Base-by-base conservation (phyloP, 2,329 filamentous ascomycete genomes). In the Colletotrichum sp. region DNA sequence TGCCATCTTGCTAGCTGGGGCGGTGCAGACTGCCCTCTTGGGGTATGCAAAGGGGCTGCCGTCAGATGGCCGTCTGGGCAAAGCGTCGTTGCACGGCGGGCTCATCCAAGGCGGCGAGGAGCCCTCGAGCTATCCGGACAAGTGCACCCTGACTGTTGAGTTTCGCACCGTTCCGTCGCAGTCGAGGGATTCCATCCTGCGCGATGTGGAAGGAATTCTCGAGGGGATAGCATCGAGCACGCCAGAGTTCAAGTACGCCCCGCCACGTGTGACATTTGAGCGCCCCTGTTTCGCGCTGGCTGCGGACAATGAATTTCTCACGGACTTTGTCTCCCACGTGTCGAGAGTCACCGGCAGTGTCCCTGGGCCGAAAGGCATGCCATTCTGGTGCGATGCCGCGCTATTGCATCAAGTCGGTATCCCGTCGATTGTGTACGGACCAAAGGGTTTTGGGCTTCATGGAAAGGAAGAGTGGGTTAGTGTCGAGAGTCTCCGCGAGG, bases 361-460 rank as follows among this genome's bases (percentile, higher is more conserved):
- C 0, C 80, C 83, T 1, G 71, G 70, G 0, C 74, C 87, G 1
- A 32, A 69, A 3, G 83, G 82, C 8, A 84, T 79, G 1, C 79
- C 84, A 0, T 89, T 85, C 76, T 91, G 89, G 90, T 88, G 87
- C 1, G 88, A 91, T 78, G 87, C 85, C n/a, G 89, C 89, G 3
- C 79, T 90, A 15, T 77, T 91, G 1, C 82, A 84, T 1, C 82
- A 86, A 21, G 82, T 80, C 16, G 89, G 88, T 0, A 88, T 90
- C 32, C 85, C 88, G 0, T 80, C 85, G 0, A 80, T 91, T 18
- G 82, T 90, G 1, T 89, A 85, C 79, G 88, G 89, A 0, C 88
- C 88, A 0, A 80, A 79, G 10, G 89, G 88, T 0, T 84, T 86
- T n/a, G 89, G 89, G 0, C 77, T 90, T 6, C 88, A 91, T 78